Evolutionary conservation across 2,329 filamentous ascomycete genomes (phyloP).

Genomic region (Calonectria honghensis): DNA sequence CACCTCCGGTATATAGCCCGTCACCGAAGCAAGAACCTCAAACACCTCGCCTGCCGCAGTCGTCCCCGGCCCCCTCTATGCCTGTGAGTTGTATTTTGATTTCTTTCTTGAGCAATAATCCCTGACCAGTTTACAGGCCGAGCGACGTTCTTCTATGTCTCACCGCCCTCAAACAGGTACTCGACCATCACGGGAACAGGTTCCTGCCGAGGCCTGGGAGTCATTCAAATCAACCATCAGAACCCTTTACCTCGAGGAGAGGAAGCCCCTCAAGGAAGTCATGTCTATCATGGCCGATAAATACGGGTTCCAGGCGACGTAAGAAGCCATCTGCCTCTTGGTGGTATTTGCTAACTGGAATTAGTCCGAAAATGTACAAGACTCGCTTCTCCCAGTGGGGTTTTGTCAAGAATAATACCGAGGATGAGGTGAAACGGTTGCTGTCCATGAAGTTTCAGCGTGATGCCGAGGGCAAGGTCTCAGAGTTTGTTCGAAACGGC

Average conservation of each 20-base stretch:
- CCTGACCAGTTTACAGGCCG: slow-evolving; percentile 44
- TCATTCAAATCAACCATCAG: slow-evolving; percentile 68
- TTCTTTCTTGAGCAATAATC: not conserved
- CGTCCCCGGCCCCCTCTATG: slow-evolving; percentile 51
- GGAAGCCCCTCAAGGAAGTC: slow-evolving; percentile 71
- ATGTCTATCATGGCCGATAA: slow-evolving; percentile 71
- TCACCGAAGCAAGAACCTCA: slow-evolving; percentile 57
- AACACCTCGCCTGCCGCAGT: slow-evolving; percentile 55
- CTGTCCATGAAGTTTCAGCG: slow-evolving; percentile 72
- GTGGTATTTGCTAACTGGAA: slow-evolving; percentile 42
- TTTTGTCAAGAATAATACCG: slow-evolving; percentile 73
- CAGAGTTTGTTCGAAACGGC: slow-evolving; percentile 72
- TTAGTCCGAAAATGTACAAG: slow-evolving; percentile 73
- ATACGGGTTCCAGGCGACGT: slow-evolving; percentile 70
- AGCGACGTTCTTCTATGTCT: slow-evolving; percentile 56
- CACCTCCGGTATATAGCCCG: slow-evolving; percentile 51
- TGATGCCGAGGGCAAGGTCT: slow-evolving; percentile 71
- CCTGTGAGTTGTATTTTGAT: slow-evolving; percentile 51
- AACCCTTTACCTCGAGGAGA: slow-evolving; percentile 68
- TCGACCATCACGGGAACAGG: slow-evolving; percentile 65
- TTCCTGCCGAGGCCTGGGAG: slow-evolving; percentile 69
- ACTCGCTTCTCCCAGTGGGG: slow-evolving; percentile 74
- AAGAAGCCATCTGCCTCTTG: slow-evolving; percentile 48
- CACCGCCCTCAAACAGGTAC: slow-evolving; percentile 57
- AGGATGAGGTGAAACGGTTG: slow-evolving; percentile 70